Evolutionary conservation across 2,329 filamentous ascomycete genomes (phyloP), one percentile per base, ranked within the genome.

Genomic region (Fusarium nodosum): DNA sequence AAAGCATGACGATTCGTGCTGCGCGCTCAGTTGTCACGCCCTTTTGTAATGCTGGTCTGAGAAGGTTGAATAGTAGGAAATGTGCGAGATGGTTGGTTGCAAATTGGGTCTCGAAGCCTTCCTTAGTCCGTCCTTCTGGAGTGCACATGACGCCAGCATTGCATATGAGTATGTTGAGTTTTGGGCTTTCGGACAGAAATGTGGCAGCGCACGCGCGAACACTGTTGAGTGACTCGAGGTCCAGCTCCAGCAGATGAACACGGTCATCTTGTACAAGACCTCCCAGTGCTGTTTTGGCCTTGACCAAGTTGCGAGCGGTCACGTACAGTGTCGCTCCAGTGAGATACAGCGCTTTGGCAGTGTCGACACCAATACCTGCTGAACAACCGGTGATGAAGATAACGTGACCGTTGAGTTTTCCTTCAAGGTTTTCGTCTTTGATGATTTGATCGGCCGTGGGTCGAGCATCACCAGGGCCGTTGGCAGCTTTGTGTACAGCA

Each of bases 61-160:
- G 20, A 1, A 63, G 18, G 1, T 56, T 52, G 15, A 62, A 22
- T 0, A 63, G 5, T 0, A 63, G 4, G n/a, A 62, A 63, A 1
- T 63, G 60, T 0, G 57, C 34, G 1, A 63, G 47, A 12, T 63
- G 60, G 2, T 63, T 63, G n/a, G 60, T 63, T 0, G 41, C 57
- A 2, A 62, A 62, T 1, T 63, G 60, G 4, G 41, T 63, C 13
- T 63, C 60, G 5, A 62, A 62, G 3, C 56, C 47, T 0, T 62
- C 46, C 7, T 47, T 47, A 0, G 57, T 63, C 0, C 57, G 60
- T 18, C 30, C 60, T 3, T 62, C 60, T 1, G 57, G 60, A 1
- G 47, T 24, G 10, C 26, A 34, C 57, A 63, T 63, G 2, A 62
- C 57, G 3, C 57, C 57, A 16, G 60, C 60, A 7, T 63, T 63